These are phyloP conservation scores for Aleurites moluccanus DNA, from an alignment of 441 rosid genomes.

Conservation along the genomic window DNA sequence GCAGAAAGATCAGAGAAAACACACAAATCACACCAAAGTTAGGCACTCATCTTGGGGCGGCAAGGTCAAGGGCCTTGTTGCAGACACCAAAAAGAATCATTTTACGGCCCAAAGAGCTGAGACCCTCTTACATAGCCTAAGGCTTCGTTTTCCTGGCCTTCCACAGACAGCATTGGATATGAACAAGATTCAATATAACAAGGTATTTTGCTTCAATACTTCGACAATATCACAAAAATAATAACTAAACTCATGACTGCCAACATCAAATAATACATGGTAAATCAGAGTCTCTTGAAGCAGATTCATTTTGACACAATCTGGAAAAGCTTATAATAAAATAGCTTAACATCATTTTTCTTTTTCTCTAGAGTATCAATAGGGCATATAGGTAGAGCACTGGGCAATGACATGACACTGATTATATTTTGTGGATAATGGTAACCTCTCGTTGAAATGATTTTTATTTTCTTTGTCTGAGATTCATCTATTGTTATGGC, in stretches of 20 bases:
- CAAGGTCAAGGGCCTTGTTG: constrained; percentile 84
- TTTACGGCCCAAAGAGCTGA: constrained; percentile 75
- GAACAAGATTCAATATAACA: constrained; percentile 96
- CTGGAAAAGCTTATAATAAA: background rate
- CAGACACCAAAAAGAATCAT: constrained; percentile 55
- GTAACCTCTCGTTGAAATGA: background rate
- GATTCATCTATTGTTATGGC: no score
- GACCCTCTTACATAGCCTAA: constrained; percentile 70
- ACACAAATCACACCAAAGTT: constrained; percentile 37
- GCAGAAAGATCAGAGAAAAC: constrained; percentile 63
- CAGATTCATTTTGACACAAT: background rate
- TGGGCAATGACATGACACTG: background rate
- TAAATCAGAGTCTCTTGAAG: background rate
- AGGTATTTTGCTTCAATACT: constrained; percentile 41
- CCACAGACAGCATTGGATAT: constrained; percentile 94
- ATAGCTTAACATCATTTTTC: background rate
- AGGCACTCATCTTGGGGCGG: constrained; percentile 80
- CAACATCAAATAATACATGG: background rate
- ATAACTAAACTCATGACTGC: background rate
- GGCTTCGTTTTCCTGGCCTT: constrained; percentile 86
- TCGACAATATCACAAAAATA: background rate
- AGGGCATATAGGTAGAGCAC: background rate
- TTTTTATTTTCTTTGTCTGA: background rate
- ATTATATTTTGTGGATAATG: background rate
- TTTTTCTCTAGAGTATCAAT: background rate